phyloP scores from a whole-genome alignment of 768 basidiomycete species.

The Crepidotus variabilis region DNA sequence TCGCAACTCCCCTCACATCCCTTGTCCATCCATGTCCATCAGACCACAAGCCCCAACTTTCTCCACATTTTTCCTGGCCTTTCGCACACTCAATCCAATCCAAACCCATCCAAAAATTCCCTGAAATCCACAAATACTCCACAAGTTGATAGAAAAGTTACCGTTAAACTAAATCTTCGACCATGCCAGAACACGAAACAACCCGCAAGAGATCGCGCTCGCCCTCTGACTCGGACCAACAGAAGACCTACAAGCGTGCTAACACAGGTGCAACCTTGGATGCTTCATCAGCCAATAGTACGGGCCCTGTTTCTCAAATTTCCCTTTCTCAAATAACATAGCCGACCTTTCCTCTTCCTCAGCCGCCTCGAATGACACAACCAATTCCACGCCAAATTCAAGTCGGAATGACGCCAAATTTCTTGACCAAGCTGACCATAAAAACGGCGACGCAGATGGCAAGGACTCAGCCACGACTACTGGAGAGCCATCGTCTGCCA shows the following conservation, averaged over 20 bases:
- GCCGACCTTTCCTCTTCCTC: slow-evolving; percentile 48
- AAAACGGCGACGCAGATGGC: slow-evolving; percentile 32
- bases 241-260: slow-evolving; percentile 78
- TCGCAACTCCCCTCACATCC: slow-evolving; percentile 58
- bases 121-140: slow-evolving; percentile 20
- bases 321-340: slow-evolving; percentile 61
- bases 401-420: slow-evolving; percentile 29
- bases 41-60: slow-evolving; percentile 44
- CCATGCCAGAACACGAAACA: slow-evolving; percentile 83
- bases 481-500: slow-evolving; percentile 39
- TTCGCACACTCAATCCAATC: slow-evolving; percentile 35
- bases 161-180: slow-evolving; percentile 45
- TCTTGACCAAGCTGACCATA: slow-evolving; percentile 29
- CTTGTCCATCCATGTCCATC: slow-evolving; percentile 44
- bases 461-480: slow-evolving; percentile 46
- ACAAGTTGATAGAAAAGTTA: slow-evolving; percentile 15
- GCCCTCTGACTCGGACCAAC: slow-evolving; percentile 75
- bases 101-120: slow-evolving; percentile 24
- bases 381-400: slow-evolving; percentile 47
- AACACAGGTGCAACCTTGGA: slow-evolving; percentile 75
- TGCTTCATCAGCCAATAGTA: slow-evolving; percentile 52
- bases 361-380: slow-evolving; percentile 44
- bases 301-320: slow-evolving; percentile 40
- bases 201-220: slow-evolving; percentile 87
- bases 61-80: slow-evolving; percentile 33